These are phyloP conservation scores for Clarireedia monteithiana DNA, from an alignment of 2,329 filamentous ascomycete species.

Conservation along the genomic window DNA sequence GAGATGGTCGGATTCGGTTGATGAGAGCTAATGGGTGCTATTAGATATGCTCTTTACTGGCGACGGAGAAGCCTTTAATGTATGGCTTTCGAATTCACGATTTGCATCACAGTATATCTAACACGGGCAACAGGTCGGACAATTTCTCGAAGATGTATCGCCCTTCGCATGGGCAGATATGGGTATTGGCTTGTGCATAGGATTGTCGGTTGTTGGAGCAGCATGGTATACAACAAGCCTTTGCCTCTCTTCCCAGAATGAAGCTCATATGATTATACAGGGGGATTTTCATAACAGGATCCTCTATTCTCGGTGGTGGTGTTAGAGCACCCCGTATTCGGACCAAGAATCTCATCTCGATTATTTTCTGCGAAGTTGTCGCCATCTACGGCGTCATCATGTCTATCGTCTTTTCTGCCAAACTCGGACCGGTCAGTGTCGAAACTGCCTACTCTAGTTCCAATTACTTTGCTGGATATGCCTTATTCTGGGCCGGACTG, in stretches of 20 bases:
- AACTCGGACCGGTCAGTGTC: constrained; percentile 60
- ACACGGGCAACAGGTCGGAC: constrained; percentile 58
- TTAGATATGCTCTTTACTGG: constrained; percentile 98
- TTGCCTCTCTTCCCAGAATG: neutral
- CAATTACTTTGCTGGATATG: constrained; percentile 91
- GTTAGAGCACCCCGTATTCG: constrained; percentile 95
- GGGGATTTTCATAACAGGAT: constrained; percentile 98
- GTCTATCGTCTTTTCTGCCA: constrained; percentile 95
- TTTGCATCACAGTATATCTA: neutral
- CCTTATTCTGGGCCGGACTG: constrained; percentile 90
- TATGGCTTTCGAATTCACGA: constrained; percentile 36
- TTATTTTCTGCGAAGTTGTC: constrained; percentile 99
- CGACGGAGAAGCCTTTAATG: constrained; percentile 92
- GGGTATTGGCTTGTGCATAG: constrained; percentile 91
- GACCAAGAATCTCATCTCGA: constrained; percentile 99
- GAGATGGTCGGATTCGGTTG: constrained; percentile 29
- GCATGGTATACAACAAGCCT: constrained; percentile 62
- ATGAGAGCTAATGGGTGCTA: constrained; percentile 21
- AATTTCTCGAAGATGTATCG: constrained; percentile 88
- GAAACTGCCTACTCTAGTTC: constrained; percentile 62
- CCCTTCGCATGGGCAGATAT: constrained; percentile 89
- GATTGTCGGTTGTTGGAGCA: constrained; percentile 90
- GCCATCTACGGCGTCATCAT: constrained; percentile 99
- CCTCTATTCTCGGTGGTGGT: constrained; percentile 92
- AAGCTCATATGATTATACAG: constrained; percentile 38